phyloP scores from a whole-genome alignment of 2,329 filamentous ascomycete species.

The Claviceps africana region DNA sequence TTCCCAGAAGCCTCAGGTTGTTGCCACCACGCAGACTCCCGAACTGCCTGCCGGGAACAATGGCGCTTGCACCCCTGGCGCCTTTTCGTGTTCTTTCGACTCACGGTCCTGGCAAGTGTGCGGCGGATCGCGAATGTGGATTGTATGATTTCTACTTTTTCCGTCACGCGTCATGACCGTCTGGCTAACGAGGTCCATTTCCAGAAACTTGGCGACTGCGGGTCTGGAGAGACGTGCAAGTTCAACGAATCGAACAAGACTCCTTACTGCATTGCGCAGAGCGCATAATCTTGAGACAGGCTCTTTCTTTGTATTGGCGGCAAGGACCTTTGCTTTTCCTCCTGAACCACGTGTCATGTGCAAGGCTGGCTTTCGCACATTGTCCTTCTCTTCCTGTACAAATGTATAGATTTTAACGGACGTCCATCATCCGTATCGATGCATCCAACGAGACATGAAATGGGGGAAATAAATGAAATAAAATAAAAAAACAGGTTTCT shows the following conservation, averaged over 20 bases:
- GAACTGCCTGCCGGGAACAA: neutral
- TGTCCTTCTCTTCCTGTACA: too few species aligned
- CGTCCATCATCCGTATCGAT: too few species aligned
- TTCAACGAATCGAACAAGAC: conserved; percentile 1
- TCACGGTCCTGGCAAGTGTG: conserved; percentile 1
- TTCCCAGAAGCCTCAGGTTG: neutral
- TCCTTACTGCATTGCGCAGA: conserved; percentile 1
- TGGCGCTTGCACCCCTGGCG: conserved; percentile 1
- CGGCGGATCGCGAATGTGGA: neutral
- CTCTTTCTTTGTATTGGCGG: too few species aligned
- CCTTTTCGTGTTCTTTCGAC: conserved; percentile 1
- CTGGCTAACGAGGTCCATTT: neutral
- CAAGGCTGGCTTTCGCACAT: too few species aligned
- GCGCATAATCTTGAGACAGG: neutral
- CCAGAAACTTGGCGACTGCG: neutral
- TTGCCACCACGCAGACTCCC: neutral
- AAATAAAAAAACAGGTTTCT: too few species aligned
- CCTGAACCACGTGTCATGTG: too few species aligned
- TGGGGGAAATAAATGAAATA: too few species aligned
- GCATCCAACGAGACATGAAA: too few species aligned
- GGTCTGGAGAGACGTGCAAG: neutral
- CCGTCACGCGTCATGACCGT: neutral
- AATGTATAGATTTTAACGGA: too few species aligned
- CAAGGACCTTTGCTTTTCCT: too few species aligned
- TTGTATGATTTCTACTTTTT: neutral